These are phyloP conservation scores for Neurospora africana DNA, from an alignment of 495 filamentous ascomycete genomes.

Conservation along the genomic window DNA sequence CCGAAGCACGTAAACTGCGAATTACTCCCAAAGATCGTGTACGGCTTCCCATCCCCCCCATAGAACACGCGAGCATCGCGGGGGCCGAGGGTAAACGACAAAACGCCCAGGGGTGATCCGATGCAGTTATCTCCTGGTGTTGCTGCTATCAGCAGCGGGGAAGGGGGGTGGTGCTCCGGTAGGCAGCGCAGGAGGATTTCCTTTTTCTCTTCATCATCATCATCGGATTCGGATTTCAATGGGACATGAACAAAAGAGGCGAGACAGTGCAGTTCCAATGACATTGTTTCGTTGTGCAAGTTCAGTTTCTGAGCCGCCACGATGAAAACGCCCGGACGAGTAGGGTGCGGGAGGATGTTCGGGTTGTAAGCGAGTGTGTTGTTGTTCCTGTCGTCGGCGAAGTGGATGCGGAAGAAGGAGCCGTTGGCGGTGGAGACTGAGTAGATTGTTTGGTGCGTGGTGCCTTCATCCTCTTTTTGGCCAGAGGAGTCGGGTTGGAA, in stretches of 20 bases:
- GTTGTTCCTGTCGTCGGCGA: constrained; percentile 12
- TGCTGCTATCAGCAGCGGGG: constrained; percentile 29
- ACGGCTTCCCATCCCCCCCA: constrained; percentile 32
- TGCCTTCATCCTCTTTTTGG: not conserved
- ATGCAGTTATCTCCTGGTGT: constrained; percentile 32
- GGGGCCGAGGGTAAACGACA: constrained; percentile 32
- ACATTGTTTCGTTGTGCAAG: not conserved
- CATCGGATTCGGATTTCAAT: too few species aligned
- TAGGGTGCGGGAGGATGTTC: constrained; percentile 44
- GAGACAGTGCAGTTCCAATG: constrained; percentile 34
- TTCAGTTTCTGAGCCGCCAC: constrained; percentile 35
- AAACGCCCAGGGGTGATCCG: constrained; percentile 21
- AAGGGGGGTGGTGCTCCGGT: too few species aligned
- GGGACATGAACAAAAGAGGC: constrained; percentile 8
- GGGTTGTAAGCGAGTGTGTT: constrained; percentile 32
- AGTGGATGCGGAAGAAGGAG: constrained; percentile 34
- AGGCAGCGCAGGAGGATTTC: too few species aligned
- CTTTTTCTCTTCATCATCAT: too few species aligned
- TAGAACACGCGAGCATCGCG: constrained; percentile 46
- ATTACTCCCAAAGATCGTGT: constrained; percentile 40
- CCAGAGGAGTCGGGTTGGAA: not conserved
- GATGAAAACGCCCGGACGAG: constrained; percentile 31
- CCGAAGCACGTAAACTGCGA: constrained; percentile 41
- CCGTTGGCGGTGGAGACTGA: constrained; percentile 31
- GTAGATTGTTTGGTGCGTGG: constrained; percentile 27